These are phyloP conservation scores for Thalassiosira exigua DNA, from an alignment of 352 stramenopile genomes.

Conservation along the genomic window DNA sequence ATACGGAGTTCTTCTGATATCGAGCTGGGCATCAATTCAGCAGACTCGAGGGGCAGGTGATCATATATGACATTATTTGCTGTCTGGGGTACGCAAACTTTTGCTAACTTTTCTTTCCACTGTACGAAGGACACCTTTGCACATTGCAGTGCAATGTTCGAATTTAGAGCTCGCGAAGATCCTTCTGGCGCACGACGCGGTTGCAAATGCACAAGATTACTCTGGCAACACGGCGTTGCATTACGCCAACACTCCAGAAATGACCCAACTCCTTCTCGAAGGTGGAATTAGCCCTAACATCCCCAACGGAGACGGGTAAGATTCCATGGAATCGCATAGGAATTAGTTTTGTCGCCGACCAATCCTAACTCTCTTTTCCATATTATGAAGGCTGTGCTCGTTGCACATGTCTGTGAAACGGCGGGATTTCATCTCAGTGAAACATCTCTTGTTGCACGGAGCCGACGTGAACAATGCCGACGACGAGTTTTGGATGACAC, in stretches of 20 bases:
- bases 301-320: constrained; percentile 82
- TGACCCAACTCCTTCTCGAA: constrained; percentile 72
- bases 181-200: constrained; percentile 65
- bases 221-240: constrained; percentile 82
- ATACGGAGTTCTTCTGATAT: constrained; percentile 46
- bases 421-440: constrained; percentile 69
- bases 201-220: constrained; percentile 79
- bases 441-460: constrained; percentile 63
- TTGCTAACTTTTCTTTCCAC: too few relatives aligned
- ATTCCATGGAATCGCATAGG: too few relatives aligned
- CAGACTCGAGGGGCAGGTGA: constrained; percentile 49
- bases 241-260: constrained; percentile 55
- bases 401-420: constrained; percentile 80
- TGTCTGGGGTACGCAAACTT: too few relatives aligned
- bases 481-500: constrained; percentile 78
- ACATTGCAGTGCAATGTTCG: constrained; percentile 67
- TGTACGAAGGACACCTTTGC: constrained; percentile 77
- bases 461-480: constrained; percentile 80
- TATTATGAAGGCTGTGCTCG: too few relatives aligned
- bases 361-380: too few relatives aligned
- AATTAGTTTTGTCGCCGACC: too few relatives aligned
- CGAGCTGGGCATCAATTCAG: constrained; percentile 52
- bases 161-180: constrained; percentile 60
- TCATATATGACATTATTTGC: too few relatives aligned
- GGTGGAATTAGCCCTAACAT: constrained; percentile 84